phyloP scores from a whole-genome alignment of 139 green algal species.

The Mesotaenium endlicherianum region DNA sequence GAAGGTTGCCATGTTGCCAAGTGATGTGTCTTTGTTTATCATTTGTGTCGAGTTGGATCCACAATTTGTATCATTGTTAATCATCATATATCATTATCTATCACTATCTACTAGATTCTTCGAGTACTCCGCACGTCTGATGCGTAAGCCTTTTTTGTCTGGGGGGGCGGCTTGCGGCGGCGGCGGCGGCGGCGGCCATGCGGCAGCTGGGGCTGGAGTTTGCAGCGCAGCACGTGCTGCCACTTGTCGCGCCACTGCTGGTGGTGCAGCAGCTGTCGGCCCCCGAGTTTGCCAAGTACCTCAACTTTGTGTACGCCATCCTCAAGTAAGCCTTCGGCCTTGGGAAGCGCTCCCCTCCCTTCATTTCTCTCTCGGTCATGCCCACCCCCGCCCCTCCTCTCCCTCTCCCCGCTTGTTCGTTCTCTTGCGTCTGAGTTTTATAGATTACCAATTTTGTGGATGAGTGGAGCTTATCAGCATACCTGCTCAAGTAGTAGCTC shows the following conservation, averaged over 20 bases:
- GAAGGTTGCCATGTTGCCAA: no score
- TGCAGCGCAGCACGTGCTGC: conserved; percentile 41
- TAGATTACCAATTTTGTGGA: not conserved
- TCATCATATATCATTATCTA: no score
- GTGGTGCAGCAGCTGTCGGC: conserved; percentile 27
- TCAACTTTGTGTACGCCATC: conserved; percentile 26
- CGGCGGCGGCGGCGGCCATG: no score
- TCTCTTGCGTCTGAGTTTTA: not conserved
- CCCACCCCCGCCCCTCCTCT: no score
- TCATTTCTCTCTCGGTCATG: not conserved
- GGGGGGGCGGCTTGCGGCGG: no score
- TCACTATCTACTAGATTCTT: no score
- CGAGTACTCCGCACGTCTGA: no score
- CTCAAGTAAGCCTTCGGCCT: conserved; percentile 11
- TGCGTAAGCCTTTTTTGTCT: no score
- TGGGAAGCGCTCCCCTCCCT: not conserved
- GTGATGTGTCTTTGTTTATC: no score
- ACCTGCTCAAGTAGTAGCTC: not conserved
- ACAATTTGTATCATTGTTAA: no score
- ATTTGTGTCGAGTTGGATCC: no score
- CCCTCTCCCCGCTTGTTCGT: no score
- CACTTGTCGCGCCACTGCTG: conserved; percentile 16
- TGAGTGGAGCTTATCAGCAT: not conserved
- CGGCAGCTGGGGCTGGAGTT: conserved; percentile 40
- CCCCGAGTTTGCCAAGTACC: conserved; percentile 34